Evolutionary conservation across 495 filamentous ascomycete genomes (phyloP), one percentile per base, ranked within the genome.

Genomic region (Schizothecium vesticola): DNA sequence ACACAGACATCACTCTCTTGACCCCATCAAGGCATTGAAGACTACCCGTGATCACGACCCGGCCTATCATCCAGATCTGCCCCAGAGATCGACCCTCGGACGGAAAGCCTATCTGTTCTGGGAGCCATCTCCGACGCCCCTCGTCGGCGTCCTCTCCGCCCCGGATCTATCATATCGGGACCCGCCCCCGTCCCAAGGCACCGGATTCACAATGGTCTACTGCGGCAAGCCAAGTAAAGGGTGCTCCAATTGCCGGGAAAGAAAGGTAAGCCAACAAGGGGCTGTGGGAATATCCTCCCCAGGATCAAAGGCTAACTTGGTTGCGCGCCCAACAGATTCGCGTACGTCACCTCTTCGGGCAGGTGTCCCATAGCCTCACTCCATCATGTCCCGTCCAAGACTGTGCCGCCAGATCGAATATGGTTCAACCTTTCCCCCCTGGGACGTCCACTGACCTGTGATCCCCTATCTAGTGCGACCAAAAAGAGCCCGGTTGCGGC

Each of bases 201-300:
- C 28, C 23, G 28, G 36, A 62, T 25, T 29, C 63, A 80, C 71
- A 61, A 92, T 91, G 88, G 89, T 91, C n/a, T 90, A 91, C 75
- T 85, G 85, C 73, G 89, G 90, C 31, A 91, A 89, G 71, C 88
- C 88, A 70, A 90, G 88, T 69, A 87, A 87, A 71, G 87, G 88
- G 56, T 91, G 89, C 75, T 85, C 85, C 64, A 88, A 83, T 67
- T 92, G 89, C 76, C 84, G 89, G 67, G 75, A 81, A 68, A 75
- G 77, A 67, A 84, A 84, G 19, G 43, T 51, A 51, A 8, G 43
- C 19, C 19, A n/a, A 2, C 43, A 19, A 16, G n/a, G 71, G 81
- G 81, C 69, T 73, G 81, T 66, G 81, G 81, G 69, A 70, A 74
- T 75, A 43, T 22, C 61, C 36, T 55, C 67, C 67, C 55, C 21